phyloP scores from a whole-genome alignment of 164 flowering plant species.

The Stephania japonica region DNA sequence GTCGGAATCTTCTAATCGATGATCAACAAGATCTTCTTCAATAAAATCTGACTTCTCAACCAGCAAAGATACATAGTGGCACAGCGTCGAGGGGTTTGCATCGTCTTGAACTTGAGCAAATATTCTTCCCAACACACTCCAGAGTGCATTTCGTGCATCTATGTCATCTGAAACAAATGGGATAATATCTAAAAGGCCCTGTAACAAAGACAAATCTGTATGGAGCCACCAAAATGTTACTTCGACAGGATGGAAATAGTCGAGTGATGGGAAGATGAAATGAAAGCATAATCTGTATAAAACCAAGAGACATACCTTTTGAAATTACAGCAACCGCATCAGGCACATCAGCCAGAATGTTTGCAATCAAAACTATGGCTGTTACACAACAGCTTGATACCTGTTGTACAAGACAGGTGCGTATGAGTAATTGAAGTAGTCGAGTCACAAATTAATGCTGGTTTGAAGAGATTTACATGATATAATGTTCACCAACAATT shows the following conservation, averaged over 20 bases:
- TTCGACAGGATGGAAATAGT: not conserved
- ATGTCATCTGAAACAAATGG: conserved; percentile 69
- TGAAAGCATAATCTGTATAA: conserved; percentile 1
- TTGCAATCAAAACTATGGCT: conserved; percentile 71
- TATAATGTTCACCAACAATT: too few relatives aligned
- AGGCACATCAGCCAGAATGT: conserved; percentile 59
- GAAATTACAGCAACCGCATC: conserved; percentile 49
- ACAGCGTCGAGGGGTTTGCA: conserved; percentile 33
- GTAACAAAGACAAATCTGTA: conserved; percentile 60
- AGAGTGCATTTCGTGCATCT: conserved; percentile 75
- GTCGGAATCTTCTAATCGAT: conserved; percentile 22
- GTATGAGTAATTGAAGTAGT: not conserved
- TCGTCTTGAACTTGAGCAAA: conserved; percentile 42
- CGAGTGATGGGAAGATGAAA: not conserved
- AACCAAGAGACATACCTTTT: conserved; percentile 40
- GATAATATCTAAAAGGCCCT: conserved; percentile 62
- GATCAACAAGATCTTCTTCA: conserved; percentile 71
- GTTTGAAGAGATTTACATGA: not conserved
- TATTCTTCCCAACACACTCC: conserved; percentile 66
- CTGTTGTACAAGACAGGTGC: conserved; percentile 25
- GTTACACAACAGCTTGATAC: conserved; percentile 69
- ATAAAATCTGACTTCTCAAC: conserved; percentile 51
- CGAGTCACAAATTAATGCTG: not conserved
- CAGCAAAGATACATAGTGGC: conserved; percentile 41
- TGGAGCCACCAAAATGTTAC: conserved; percentile 17